Percentiles rank a stretch among this genome's conserved stretches.
Evolutionary conservation across 768 basidiomycete species (phyloP).

Genomic region (Mycena rosella): DNA sequence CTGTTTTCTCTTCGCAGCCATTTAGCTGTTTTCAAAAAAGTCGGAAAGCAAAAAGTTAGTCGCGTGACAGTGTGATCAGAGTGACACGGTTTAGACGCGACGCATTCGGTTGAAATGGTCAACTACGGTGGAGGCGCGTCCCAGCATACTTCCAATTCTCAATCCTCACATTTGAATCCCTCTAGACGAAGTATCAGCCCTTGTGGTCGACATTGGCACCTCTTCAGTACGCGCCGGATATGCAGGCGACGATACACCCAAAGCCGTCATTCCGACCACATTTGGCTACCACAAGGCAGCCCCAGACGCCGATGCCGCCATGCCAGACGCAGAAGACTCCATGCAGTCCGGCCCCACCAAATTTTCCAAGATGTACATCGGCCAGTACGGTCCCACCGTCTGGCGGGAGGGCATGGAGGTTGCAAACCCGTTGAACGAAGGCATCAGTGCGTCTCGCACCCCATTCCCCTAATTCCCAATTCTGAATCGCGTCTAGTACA

Average conservation of each 20-base stretch:
- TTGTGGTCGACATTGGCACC: conserved; percentile 95
- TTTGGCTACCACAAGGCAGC: conserved; percentile 79
- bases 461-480: conserved; percentile 12
- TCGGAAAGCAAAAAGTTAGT: background rate
- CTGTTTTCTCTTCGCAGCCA: conserved; percentile 79
- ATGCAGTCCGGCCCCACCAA: conserved; percentile 50
- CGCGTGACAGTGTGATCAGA: background rate
- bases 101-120: conserved; percentile 67
- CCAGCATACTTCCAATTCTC: background rate
- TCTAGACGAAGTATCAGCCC: conserved; percentile 94
- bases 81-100: background rate
- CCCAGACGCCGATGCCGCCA: conserved; percentile 64
- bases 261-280: conserved; percentile 89
- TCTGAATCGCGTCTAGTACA: conserved; percentile 57
- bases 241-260: conserved; percentile 96
- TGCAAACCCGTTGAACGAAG: conserved; percentile 84
- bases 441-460: conserved; percentile 72
- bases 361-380: conserved; percentile 79
- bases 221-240: conserved; percentile 94
- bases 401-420: conserved; percentile 95
- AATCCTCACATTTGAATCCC: conserved; percentile 1
- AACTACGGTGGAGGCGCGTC: conserved; percentile 88
- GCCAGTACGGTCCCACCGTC: conserved; percentile 88
- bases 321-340: conserved; percentile 63
- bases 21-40: conserved; percentile 14